Base-by-base conservation (phyloP, 345 rosid genomes). In the Excoecaria cochinchinensis region DNA sequence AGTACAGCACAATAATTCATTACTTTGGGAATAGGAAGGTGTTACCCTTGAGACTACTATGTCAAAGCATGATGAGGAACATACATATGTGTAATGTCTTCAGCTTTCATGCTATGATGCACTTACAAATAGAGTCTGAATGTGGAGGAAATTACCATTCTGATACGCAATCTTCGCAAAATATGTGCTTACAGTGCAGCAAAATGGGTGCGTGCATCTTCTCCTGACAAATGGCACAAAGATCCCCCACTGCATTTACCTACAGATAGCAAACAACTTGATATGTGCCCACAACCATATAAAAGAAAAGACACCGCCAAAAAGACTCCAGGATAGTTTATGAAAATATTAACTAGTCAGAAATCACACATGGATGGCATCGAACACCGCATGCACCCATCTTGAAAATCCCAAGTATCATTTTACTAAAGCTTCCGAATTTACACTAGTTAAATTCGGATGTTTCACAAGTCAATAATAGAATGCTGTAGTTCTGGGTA, bases 171-270 rank as follows among this genome's bases (percentile, higher is more conserved):
- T 88, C 91, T 77, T 90, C 94, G 31, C 94, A 90, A 64, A 90
- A 90, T 22, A 90, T 86, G 82, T 88, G 94, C 70, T 86, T 88
- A 73, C 90, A 87, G 6, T 84, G 80, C 67, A 90, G 79, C 38
- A 86, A 71, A 57, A 88, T 80, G 0, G 94, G 94, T 15, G 85
- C 63, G 4, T 85, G 88, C 87, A 87, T 90, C 90, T 88, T 90
- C 82, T 90, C 94, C 81, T 90, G 94, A 81, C 90, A 90, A 47
- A 90, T 88, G 48, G 94, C 90, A 82, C 94, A 90, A 39, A 88
- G 82, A 69, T 88, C 91, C 53, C 93, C 90, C 3, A 80, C 82
- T n/a, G 84, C 87, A 67, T 81, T 83, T 55, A 89, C 89, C 89
- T 89, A 73, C 70, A 48, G 60, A 31, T 72, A 11, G 72, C 12